These are phyloP conservation scores for Globisporangium spinosum DNA, from an alignment of 352 stramenopile genomes.

Conservation along the genomic window DNA sequence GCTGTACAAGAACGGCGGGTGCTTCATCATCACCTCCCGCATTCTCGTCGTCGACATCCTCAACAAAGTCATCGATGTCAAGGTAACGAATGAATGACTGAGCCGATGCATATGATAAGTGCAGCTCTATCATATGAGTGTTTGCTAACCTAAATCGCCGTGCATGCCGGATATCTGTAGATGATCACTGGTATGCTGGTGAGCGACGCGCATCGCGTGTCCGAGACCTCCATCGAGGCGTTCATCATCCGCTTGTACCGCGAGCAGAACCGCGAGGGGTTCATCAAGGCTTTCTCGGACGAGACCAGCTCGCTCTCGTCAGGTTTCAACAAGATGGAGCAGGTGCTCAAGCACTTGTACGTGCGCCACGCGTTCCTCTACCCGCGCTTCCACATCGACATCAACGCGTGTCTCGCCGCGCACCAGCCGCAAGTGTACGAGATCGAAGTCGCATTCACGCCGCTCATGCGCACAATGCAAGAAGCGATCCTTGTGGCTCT, in stretches of 20 bases:
- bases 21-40: slow-evolving; percentile 94
- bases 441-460: slow-evolving; percentile 90
- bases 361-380: slow-evolving; percentile 92
- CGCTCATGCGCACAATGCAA: slow-evolving; percentile 93
- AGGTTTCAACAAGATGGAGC: slow-evolving; percentile 95
- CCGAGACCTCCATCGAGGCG: slow-evolving; percentile 93
- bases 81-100: slow-evolving; percentile 12
- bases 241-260: slow-evolving; percentile 97
- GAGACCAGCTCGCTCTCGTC: slow-evolving; percentile 85
- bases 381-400: slow-evolving; percentile 92
- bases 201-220: slow-evolving; percentile 91
- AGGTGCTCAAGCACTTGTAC: slow-evolving; percentile 93
- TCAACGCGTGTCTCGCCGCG: slow-evolving; percentile 86
- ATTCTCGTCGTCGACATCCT: slow-evolving; percentile 98
- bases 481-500: slow-evolving; percentile 91
- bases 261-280: slow-evolving; percentile 85
- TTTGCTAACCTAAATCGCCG: too few species aligned
- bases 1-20: slow-evolving; percentile 91
- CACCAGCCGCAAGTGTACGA: slow-evolving; percentile 91
- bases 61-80: slow-evolving; percentile 66
- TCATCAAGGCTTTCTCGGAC: slow-evolving; percentile 97
- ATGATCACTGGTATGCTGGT: slow-evolving; percentile 93
- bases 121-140: neutral
- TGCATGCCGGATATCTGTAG: slow-evolving; percentile 6
- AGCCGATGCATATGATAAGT: neutral